phyloP scores from a whole-genome alignment of 2,329 filamentous ascomycete species.

The Ceratocystis diversiconidia region DNA sequence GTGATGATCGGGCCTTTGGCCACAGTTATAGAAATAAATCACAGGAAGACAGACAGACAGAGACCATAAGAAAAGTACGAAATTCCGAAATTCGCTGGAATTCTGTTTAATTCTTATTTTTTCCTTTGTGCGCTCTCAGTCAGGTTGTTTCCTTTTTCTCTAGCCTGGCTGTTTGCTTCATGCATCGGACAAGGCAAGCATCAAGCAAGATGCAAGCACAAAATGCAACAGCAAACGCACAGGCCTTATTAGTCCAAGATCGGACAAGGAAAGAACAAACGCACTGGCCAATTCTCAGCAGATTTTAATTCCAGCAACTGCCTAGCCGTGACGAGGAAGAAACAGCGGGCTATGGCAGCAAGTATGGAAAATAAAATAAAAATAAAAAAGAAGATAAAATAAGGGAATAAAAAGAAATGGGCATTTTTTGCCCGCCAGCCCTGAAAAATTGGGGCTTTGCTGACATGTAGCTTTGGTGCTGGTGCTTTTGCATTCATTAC shows the following conservation, averaged over 20 bases:
- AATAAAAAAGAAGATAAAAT: background rate
- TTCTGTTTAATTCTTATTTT: background rate
- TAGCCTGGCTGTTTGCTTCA: background rate
- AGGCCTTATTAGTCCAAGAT: background rate
- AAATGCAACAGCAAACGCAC: background rate
- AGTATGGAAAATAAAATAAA: background rate
- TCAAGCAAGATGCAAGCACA: background rate
- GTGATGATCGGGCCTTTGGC: background rate
- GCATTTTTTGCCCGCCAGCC: background rate
- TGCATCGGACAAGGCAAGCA: too few relatives aligned
- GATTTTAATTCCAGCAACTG: background rate
- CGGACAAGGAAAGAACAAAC: background rate
- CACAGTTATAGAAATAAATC: background rate
- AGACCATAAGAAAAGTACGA: too few relatives aligned
- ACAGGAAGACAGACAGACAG: too few relatives aligned
- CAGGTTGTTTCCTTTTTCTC: background rate
- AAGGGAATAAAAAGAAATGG: background rate
- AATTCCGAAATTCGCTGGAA: background rate
- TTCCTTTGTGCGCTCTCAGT: background rate
- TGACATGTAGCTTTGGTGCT: background rate
- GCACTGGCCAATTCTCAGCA: slow-evolving; percentile 1
- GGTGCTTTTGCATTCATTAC: background rate
- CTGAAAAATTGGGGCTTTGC: background rate
- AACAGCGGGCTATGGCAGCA: background rate
- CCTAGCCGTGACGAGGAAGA: background rate